These are phyloP conservation scores for Rosa hybrid DNA, from an alignment of 331 rosid species.

Conservation along the genomic window DNA sequence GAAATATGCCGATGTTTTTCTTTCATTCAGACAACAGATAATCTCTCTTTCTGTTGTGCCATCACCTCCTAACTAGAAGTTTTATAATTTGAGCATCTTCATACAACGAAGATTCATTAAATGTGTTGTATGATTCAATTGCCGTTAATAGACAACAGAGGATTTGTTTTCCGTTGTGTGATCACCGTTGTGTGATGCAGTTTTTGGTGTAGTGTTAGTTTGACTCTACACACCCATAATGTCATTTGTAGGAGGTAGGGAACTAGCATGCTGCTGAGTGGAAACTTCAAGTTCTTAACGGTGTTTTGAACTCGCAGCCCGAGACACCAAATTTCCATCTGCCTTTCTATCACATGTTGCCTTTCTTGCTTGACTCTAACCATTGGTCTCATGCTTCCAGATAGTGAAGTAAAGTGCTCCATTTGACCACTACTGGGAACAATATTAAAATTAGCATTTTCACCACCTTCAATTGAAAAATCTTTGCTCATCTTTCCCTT, in stretches of 20 bases:
- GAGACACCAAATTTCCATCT: not conserved
- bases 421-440: slow-evolving; percentile 45
- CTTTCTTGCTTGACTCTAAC: slow-evolving; percentile 61
- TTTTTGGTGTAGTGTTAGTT: slow-evolving; percentile 12
- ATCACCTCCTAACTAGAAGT: too few species aligned
- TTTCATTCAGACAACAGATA: too few species aligned
- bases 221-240: slow-evolving; percentile 41
- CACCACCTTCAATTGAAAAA: slow-evolving; percentile 63
- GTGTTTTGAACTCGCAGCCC: too few species aligned
- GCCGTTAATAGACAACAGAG: too few species aligned
- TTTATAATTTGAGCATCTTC: too few species aligned
- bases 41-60: too few species aligned
- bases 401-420: slow-evolving; percentile 46
- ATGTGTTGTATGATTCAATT: too few species aligned
- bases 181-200: too few species aligned
- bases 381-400: slow-evolving; percentile 54
- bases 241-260: slow-evolving; percentile 34
- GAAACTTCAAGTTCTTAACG: slow-evolving; percentile 31
- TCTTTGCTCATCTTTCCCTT: slow-evolving; percentile 81
- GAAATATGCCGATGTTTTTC: too few species aligned
- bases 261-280: slow-evolving; percentile 48
- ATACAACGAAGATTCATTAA: too few species aligned
- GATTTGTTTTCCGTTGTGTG: too few species aligned
- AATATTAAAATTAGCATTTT: slow-evolving; percentile 42
- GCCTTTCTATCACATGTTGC: slow-evolving; percentile 44